These are phyloP conservation scores for Choiromyces venosus DNA, from an alignment of 495 filamentous ascomycete genomes.

Conservation along the genomic window DNA sequence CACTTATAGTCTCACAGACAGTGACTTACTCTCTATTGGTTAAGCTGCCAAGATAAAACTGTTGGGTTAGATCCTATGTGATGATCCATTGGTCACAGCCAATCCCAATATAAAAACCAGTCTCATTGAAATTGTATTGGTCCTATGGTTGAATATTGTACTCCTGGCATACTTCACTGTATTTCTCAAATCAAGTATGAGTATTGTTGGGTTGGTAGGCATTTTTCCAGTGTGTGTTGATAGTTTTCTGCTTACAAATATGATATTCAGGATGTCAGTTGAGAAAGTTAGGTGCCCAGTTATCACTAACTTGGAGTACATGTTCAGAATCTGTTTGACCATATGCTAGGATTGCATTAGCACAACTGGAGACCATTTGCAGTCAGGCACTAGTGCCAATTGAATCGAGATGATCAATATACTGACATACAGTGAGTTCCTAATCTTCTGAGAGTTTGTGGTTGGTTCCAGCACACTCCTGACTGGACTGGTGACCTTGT, in stretches of 20 bases:
- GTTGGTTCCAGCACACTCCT: too few species aligned
- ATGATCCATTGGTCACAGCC: conserved; percentile 29
- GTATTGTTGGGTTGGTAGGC: conserved; percentile 15
- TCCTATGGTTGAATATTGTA: conserved; percentile 21
- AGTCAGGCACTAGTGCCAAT: too few species aligned
- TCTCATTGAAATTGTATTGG: conserved; percentile 36
- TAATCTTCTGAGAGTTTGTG: too few species aligned
- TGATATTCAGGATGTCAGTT: too few species aligned
- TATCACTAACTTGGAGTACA: too few species aligned
- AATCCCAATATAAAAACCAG: conserved; percentile 30
- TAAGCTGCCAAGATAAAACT: conserved; percentile 4
- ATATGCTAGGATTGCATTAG: too few species aligned
- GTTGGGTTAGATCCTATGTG: conserved; percentile 7
- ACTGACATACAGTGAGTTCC: too few species aligned
- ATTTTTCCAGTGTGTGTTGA: background rate
- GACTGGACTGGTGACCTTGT: too few species aligned
- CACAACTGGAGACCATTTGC: too few species aligned
- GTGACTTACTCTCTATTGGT: conserved; percentile 7
- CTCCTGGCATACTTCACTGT: background rate
- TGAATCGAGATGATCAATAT: too few species aligned
- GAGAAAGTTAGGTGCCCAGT: too few species aligned
- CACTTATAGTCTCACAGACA: conserved; percentile 11
- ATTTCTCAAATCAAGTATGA: conserved; percentile 20
- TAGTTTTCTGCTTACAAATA: background rate
- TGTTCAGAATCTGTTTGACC: too few species aligned